phyloP scores from a whole-genome alignment of 2,329 filamentous ascomycete genomes.

The Aspergillus vadensis region DNA sequence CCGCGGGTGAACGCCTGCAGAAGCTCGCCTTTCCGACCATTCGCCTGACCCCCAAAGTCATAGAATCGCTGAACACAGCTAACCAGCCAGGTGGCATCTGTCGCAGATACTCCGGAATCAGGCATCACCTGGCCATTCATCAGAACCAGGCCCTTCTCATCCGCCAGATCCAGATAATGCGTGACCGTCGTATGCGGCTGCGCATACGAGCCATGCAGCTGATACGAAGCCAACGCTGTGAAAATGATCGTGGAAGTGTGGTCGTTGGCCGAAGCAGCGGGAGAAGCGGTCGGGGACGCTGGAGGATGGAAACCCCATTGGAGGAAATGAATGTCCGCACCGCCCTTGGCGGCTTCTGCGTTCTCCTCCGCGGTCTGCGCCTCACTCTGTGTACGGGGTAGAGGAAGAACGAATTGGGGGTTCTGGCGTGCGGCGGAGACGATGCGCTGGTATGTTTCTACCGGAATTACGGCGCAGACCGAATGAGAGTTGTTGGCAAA shows the following conservation, averaged over 20 bases:
- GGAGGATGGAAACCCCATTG: slow-evolving; percentile 89
- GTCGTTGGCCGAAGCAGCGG: slow-evolving; percentile 48
- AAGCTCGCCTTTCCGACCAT: slow-evolving; percentile 66
- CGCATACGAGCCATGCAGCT: slow-evolving; percentile 84
- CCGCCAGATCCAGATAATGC: slow-evolving; percentile 79
- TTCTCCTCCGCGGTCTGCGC: slow-evolving; percentile 26
- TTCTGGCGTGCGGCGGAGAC: slow-evolving; percentile 69
- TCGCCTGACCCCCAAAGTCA: slow-evolving; percentile 58
- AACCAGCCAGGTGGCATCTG: slow-evolving; percentile 85
- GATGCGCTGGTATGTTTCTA: slow-evolving; percentile 72
- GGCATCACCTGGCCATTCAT: slow-evolving; percentile 81
- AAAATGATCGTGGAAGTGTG: slow-evolving; percentile 79
- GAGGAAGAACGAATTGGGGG: slow-evolving; percentile 88
- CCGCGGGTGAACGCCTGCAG: slow-evolving; percentile 81
- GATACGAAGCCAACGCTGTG: slow-evolving; percentile 91
- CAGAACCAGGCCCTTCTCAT: slow-evolving; percentile 75
- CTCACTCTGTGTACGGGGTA: slow-evolving; percentile 54
- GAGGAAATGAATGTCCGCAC: slow-evolving; percentile 91
- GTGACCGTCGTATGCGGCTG: slow-evolving; percentile 92
- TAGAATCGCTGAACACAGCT: slow-evolving; percentile 97
- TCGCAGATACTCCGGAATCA: slow-evolving; percentile 71
- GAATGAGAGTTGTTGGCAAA: slow-evolving; percentile 72
- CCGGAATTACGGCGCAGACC: slow-evolving; percentile 80
- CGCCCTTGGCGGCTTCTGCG: slow-evolving; percentile 41
- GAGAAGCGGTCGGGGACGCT: slow-evolving; percentile 31